Base-by-base conservation (phyloP, 2,329 filamentous ascomycete genomes). In the Ophiostoma populinum region DNA sequence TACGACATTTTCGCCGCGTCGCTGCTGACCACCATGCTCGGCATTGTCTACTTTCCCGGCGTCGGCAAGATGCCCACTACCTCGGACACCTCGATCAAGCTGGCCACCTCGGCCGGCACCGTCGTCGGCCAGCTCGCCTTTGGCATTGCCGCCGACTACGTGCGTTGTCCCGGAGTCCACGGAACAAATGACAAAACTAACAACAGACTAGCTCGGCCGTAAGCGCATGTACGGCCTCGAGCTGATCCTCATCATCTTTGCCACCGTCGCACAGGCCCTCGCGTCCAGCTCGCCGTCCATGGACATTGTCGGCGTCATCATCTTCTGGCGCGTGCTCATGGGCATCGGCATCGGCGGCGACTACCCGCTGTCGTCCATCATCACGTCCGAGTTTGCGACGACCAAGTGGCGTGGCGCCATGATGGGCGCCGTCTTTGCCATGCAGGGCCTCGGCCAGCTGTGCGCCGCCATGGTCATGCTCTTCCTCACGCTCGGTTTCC, bases 381-480 rank as follows among this genome's bases (percentile, higher is more conserved):
- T 90, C 47, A 87, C 81, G 6, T 83, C 81, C 5, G 81, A 90
- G 61, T 90, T 90, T 48, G 80, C 81, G 9, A 86, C 78, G 4
- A 87, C 80, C 35, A 83, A 78, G 55, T 86, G 80, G 74, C 63
- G 81, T 54, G 81, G 80, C 45, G 80, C 80, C 43, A 90, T 90
- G 76, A 86, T 92, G 75, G 79, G 72, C 22, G 66, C 79, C 12
- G 81, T 90, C 36, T 90, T 90, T 49, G 79, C 80, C 45, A 87
- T 86, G 79, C 81, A 92, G 53, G 80, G 81, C 43, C 67, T 90
- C 34, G 81, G 82, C 15, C 81, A 90, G 55, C 73, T 90, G 36
- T 63, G 62, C 18, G 80, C 77, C 32, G 79, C 79, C 31, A 68
- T 87, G 20, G 63, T 90, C 42, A 77, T 81, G 52, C 61, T 90